Conservation (phyloP, 2,329 filamentous ascomycete species). For the Annulohypoxylon truncatum region DNA sequence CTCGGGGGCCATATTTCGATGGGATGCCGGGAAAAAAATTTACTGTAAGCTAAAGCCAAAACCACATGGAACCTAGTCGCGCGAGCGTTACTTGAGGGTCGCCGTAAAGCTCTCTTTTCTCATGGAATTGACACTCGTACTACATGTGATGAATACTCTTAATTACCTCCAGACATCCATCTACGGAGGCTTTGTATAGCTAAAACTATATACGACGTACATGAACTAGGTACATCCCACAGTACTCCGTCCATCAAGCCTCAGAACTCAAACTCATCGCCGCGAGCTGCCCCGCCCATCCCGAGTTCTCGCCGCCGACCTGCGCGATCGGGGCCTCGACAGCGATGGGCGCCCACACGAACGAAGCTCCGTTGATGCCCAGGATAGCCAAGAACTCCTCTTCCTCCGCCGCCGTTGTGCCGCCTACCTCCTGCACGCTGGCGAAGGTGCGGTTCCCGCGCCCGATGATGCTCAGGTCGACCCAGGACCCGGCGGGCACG, state of each 20-base stretch:
- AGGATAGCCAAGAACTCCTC: constrained; percentile 58
- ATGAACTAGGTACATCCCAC: not conserved
- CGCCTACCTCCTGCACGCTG: constrained; percentile 25
- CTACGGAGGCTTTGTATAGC: too few relatives aligned
- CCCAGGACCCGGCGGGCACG: constrained; percentile 47
- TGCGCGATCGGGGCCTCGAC: constrained; percentile 58
- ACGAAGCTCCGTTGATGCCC: constrained; percentile 55
- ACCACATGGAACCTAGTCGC: too few relatives aligned
- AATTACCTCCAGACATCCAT: too few relatives aligned
- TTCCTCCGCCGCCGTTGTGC: constrained; percentile 44
- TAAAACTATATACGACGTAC: not conserved
- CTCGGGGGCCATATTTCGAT: too few relatives aligned
- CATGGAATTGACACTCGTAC: too few relatives aligned
- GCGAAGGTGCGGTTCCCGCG: constrained; percentile 52
- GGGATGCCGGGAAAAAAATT: too few relatives aligned
- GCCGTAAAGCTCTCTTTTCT: too few relatives aligned
- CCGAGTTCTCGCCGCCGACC: constrained; percentile 51
- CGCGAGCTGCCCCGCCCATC: constrained; percentile 51
- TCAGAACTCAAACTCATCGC: constrained; percentile 48
- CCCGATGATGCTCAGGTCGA: constrained; percentile 48
- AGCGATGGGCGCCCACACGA: constrained; percentile 57
- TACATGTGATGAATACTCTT: too few relatives aligned
- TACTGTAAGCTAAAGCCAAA: too few relatives aligned
- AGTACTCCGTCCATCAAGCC: constrained; percentile 25
- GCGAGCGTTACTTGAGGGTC: too few relatives aligned